Conservation (phyloP, 2,329 filamentous ascomycete genomes). For the Pseudogymnoascus sp. region DNA sequence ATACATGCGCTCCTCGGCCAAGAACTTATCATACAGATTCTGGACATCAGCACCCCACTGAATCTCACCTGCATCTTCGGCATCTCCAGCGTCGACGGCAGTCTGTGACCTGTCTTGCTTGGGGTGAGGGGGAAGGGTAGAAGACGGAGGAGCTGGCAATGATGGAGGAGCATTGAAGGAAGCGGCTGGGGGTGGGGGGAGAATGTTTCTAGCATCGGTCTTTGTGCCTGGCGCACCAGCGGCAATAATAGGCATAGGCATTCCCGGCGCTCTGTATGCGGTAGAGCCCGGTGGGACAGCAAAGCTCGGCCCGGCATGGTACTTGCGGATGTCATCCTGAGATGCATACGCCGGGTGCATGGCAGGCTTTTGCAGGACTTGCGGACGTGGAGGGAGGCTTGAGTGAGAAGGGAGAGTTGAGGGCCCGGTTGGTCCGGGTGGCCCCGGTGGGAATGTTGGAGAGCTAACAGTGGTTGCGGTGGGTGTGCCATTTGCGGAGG, state of each 20-base stretch:
- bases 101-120: constrained; percentile 17
- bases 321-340: constrained; percentile 26
- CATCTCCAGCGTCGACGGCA: constrained; percentile 14
- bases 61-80: constrained; percentile 25
- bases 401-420: constrained; percentile 26
- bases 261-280: constrained; percentile 26
- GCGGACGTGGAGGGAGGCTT: constrained; percentile 29
- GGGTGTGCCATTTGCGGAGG: constrained; percentile 15
- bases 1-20: constrained; percentile 64
- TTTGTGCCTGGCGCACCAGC: constrained; percentile 27
- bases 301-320: constrained; percentile 23
- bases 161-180: constrained; percentile 23
- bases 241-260: constrained; percentile 23
- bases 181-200: constrained; percentile 27
- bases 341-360: constrained; percentile 16
- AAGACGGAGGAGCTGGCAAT: constrained; percentile 14
- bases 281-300: constrained; percentile 19
- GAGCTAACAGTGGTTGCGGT: constrained; percentile 17
- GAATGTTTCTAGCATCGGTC: constrained; percentile 26
- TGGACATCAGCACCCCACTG: constrained; percentile 44
- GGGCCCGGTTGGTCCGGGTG: constrained; percentile 14
- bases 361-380: constrained; percentile 12
- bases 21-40: constrained; percentile 62
- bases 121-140: constrained; percentile 18
- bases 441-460: constrained; percentile 13